Evolutionary conservation across 2,329 filamentous ascomycete species (phyloP), one percentile per base, ranked within the genome.

Genomic region (Cordyceps pruinosa): DNA sequence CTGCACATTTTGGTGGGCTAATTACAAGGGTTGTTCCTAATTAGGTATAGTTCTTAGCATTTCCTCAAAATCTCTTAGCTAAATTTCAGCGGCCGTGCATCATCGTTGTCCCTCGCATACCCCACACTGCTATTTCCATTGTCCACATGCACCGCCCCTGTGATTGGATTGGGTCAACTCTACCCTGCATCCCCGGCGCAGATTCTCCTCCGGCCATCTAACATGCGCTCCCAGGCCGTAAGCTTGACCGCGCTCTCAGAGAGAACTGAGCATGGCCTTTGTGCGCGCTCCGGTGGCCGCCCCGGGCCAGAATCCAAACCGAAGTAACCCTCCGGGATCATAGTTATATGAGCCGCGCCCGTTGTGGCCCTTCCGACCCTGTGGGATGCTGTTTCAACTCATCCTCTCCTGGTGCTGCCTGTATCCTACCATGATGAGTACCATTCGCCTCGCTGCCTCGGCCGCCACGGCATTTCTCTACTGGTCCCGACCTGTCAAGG

Each of bases 61-160:
- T n/a, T n/a, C n/a, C n/a, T n/a, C n/a, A n/a, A n/a, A n/a, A n/a
- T n/a, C n/a, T n/a, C n/a, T n/a, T n/a, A n/a, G n/a, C n/a, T n/a
- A n/a, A n/a, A n/a, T n/a, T n/a, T n/a, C n/a, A n/a, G n/a, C n/a
- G n/a, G n/a, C n/a, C n/a, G n/a, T n/a, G n/a, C n/a, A n/a, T n/a
- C n/a, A n/a, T n/a, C n/a, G n/a, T n/a, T n/a, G n/a, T n/a, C n/a
- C 35, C 49, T 52, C 26, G 13, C 37, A 42, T 12, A 28, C 52
- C 32, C 52, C 52, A 39, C 44, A 30, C 34, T 32, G 7, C 34
- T 8, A 41, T 32, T 15, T 6, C 34, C 19, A 48, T 42, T 25
- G 45, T 49, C 44, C 55, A 57, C 55, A 57, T 57, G 55, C 17
- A 51, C 23, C 17, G 47, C 41, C 41, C 41, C 45, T n/a, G 26